Percentiles rank a stretch among this genome's conserved stretches.
Evolutionary conservation across 352 stramenopile genomes (phyloP).

Genomic region (Phytophthora syringae): DNA sequence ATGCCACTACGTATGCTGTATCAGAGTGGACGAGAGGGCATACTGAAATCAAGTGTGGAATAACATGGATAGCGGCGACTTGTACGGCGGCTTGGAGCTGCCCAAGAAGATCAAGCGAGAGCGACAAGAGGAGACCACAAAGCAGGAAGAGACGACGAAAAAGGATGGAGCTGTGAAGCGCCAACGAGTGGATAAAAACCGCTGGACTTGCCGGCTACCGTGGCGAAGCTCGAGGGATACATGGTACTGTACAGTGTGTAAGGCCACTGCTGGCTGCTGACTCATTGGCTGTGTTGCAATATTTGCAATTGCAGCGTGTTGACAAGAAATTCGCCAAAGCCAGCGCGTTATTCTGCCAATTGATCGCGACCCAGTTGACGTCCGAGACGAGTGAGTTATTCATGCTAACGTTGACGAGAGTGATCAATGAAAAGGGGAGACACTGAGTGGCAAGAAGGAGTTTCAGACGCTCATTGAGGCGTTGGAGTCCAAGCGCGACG

Average conservation of each 20-base stretch:
- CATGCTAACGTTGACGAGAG: slow-evolving; percentile 46
- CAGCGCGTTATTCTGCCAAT: slow-evolving; percentile 54
- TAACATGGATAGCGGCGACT: slow-evolving; percentile 31
- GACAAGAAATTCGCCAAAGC: slow-evolving; percentile 84
- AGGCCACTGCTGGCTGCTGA: not conserved
- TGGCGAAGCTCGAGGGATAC: slow-evolving; percentile 70
- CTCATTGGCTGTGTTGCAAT: not conserved
- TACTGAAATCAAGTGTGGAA: not conserved
- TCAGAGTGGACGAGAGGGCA: not conserved
- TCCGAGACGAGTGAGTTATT: slow-evolving; percentile 50
- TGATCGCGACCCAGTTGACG: slow-evolving; percentile 55
- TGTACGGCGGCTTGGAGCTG: slow-evolving; percentile 64
- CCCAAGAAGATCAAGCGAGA: slow-evolving; percentile 58
- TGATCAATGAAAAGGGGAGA: slow-evolving; percentile 51
- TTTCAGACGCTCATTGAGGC: slow-evolving; percentile 57
- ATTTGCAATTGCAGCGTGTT: slow-evolving; percentile 47
- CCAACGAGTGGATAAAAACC: slow-evolving; percentile 33
- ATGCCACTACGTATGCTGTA: slow-evolving; percentile 7
- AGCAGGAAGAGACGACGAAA: not conserved
- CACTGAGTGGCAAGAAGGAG: slow-evolving; percentile 59
- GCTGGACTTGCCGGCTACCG: slow-evolving; percentile 46
- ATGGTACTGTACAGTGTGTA: slow-evolving; percentile 54
- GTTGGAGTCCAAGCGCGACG: slow-evolving; percentile 44
- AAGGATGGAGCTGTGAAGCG: slow-evolving; percentile 31
- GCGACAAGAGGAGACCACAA: slow-evolving; percentile 17